These are phyloP conservation scores for Suillus cothurnatus DNA, from an alignment of 768 basidiomycete species.

Conservation along the genomic window DNA sequence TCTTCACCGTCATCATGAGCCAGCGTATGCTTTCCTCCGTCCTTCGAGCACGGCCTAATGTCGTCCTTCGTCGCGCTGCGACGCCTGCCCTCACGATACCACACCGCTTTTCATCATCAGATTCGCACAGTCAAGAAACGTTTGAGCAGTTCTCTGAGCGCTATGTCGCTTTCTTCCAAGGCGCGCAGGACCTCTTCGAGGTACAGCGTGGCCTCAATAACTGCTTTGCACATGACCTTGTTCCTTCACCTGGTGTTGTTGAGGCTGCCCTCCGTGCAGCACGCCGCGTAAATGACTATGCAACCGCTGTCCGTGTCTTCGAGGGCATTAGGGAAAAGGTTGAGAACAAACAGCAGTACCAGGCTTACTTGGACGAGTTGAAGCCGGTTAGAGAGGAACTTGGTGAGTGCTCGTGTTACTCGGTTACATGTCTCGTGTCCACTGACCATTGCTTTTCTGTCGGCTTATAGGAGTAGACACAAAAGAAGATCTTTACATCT, in stretches of 20 bases:
- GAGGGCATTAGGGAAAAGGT: constrained; percentile 98
- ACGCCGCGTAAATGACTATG: constrained; percentile 93
- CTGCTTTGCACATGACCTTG: constrained; percentile 98
- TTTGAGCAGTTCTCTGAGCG: constrained; percentile 95
- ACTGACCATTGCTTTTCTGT: constrained; percentile 5
- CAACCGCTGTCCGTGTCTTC: constrained; percentile 94
- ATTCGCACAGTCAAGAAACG: constrained; percentile 82
- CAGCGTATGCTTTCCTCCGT: constrained; percentile 60
- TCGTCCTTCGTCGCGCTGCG: constrained; percentile 39
- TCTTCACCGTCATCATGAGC: constrained; percentile 46
- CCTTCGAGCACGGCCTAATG: constrained; percentile 62
- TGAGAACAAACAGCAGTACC: constrained; percentile 94
- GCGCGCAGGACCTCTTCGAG: constrained; percentile 95
- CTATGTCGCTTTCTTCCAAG: constrained; percentile 92
- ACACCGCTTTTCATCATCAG: constrained; percentile 42
- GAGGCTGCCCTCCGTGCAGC: constrained; percentile 88
- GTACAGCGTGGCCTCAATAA: constrained; percentile 99
- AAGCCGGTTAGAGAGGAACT: constrained; percentile 89
- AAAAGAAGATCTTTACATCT: constrained; percentile 65
- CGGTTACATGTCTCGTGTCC: not conserved
- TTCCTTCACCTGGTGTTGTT: constrained; percentile 80
- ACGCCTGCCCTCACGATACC: constrained; percentile 41
- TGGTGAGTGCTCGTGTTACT: constrained; percentile 51
- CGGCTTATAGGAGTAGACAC: constrained; percentile 51
- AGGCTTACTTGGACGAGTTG: constrained; percentile 90